Percentiles rank a stretch among this genome's conserved stretches.
phyloP scores from a whole-genome alignment of 2,329 filamentous ascomycete genomes.

The Sclerotinia subarctica region DNA sequence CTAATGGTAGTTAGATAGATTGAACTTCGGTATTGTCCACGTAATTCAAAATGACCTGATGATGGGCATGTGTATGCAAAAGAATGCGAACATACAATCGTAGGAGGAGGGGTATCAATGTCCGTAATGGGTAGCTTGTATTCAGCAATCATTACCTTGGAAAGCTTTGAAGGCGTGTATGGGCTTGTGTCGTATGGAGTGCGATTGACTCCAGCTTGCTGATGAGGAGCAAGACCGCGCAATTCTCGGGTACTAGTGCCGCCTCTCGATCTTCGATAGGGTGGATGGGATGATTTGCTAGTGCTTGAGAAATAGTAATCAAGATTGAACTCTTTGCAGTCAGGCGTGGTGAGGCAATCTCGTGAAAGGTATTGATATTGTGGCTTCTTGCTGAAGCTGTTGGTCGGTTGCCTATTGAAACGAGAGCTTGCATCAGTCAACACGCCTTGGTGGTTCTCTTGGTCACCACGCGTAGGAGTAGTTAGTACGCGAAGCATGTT shows the following conservation, averaged over 20 bases:
- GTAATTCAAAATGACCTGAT: neutral
- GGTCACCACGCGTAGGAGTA: neutral
- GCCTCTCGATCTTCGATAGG: neutral
- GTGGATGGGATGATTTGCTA: neutral
- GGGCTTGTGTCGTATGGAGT: neutral
- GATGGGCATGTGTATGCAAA: neutral
- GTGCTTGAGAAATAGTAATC: neutral
- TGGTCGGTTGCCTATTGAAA: conserved; percentile 1
- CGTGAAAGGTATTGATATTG: neutral
- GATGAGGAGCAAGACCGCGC: neutral
- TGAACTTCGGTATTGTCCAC: no score
- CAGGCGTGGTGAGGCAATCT: neutral
- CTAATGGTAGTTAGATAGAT: neutral
- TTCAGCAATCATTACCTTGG: conserved; percentile 12
- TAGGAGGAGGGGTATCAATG: neutral
- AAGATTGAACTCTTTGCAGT: neutral
- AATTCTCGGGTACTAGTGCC: neutral
- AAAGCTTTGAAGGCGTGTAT: conserved; percentile 10
- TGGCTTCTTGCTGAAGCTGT: neutral
- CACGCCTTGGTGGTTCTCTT: neutral
- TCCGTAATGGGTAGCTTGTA: neutral
- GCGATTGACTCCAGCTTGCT: neutral
- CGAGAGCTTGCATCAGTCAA: neutral
- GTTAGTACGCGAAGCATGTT: neutral
- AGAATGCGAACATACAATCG: conserved; percentile 1